These are phyloP conservation scores for Colletotrichum lini DNA, from an alignment of 2,329 filamentous ascomycete genomes.

Conservation along the genomic window DNA sequence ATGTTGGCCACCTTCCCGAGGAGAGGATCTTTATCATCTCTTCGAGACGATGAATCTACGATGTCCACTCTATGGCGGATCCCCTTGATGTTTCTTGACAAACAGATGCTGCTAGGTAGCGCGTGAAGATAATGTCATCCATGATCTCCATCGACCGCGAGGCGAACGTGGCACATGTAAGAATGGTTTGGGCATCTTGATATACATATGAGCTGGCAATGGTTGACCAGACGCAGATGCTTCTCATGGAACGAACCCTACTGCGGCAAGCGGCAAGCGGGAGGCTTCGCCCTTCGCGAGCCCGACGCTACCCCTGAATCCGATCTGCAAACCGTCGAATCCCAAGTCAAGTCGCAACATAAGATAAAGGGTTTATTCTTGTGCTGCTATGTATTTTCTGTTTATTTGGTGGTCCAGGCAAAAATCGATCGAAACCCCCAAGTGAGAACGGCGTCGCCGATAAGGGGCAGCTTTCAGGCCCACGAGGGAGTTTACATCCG, in stretches of 20 bases:
- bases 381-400: slow-evolving; percentile 3
- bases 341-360: neutral
- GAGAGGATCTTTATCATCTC: no score
- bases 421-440: neutral
- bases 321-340: neutral
- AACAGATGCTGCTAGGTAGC: no score
- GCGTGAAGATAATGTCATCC: no score
- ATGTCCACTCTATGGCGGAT: no score
- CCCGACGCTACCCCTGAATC: neutral
- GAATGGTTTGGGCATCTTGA: neutral
- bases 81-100: neutral
- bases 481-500: neutral
- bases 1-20: neutral
- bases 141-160: no score
- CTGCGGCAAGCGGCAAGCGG: neutral
- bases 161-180: neutral
- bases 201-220: no score
- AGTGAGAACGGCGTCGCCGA: neutral
- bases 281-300: slow-evolving; percentile 20
- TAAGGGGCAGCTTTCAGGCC: neutral
- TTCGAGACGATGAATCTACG: no score
- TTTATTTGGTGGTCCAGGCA: neutral
- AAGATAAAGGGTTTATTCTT: neutral
- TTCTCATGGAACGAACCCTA: neutral
- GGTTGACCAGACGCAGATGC: neutral